These are phyloP conservation scores for Fusarium circinatum DNA, from an alignment of 2,329 filamentous ascomycete species.

Conservation along the genomic window DNA sequence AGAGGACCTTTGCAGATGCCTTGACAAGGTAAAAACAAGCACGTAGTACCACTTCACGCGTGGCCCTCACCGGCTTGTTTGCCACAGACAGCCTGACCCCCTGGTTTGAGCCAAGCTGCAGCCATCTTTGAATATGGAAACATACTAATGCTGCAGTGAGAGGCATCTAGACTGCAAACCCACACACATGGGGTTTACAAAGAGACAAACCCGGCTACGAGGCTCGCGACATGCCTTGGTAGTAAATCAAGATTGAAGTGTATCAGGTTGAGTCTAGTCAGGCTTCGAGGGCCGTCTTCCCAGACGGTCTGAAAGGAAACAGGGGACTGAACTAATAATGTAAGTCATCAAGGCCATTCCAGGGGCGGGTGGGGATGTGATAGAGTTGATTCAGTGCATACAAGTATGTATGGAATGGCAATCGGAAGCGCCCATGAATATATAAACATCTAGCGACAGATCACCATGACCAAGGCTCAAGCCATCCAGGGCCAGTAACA, in stretches of 20 bases:
- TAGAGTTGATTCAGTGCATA: constrained; percentile 8
- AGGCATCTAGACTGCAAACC: constrained; percentile 10
- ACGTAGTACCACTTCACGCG: constrained; percentile 7
- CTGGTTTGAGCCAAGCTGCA: constrained; percentile 17
- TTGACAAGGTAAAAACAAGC: constrained; percentile 27
- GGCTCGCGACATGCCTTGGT: constrained; percentile 17
- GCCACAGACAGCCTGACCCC: constrained; percentile 13
- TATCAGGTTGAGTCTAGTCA: constrained; percentile 17
- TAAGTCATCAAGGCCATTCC: constrained; percentile 18
- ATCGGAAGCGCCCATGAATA: constrained; percentile 15
- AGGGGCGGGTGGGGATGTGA: constrained; percentile 36
- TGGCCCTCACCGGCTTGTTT: constrained; percentile 18
- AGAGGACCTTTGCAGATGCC: constrained; percentile 33
- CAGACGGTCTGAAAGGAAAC: not conserved
- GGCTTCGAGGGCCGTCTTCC: constrained; percentile 10
- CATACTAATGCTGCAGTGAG: constrained; percentile 25
- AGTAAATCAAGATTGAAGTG: constrained; percentile 14
- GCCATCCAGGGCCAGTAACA: not conserved
- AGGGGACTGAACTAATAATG: not conserved
- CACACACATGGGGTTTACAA: constrained; percentile 18
- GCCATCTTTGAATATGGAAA: constrained; percentile 7
- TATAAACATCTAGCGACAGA: not conserved
- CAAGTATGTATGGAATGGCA: not conserved
- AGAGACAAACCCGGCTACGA: constrained; percentile 5
- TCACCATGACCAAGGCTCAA: not conserved